These are phyloP conservation scores for Ascochyta clinopodiicola DNA, from an alignment of 2,329 filamentous ascomycete genomes.

Conservation along the genomic window DNA sequence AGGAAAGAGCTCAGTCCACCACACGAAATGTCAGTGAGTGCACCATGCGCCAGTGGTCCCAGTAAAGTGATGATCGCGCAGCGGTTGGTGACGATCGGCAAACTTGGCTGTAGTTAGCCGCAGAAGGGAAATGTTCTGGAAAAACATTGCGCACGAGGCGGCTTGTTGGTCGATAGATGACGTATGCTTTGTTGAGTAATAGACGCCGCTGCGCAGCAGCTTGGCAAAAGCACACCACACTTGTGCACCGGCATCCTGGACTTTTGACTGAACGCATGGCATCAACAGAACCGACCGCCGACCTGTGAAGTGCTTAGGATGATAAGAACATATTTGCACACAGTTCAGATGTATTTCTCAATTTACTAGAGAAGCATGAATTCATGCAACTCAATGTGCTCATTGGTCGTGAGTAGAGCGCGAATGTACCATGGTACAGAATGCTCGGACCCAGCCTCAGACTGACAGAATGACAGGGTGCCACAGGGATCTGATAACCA, in stretches of 20 bases:
- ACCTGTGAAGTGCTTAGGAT: too few species aligned
- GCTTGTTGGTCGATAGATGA: slow-evolving; percentile 8
- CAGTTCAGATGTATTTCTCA: not conserved
- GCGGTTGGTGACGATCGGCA: slow-evolving; percentile 8
- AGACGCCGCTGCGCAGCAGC: not conserved
- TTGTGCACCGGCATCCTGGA: too few species aligned
- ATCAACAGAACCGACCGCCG: not conserved
- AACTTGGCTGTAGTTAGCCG: slow-evolving; percentile 4
- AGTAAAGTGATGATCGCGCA: slow-evolving; percentile 5
- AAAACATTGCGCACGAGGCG: not conserved
- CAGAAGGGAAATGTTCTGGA: slow-evolving; percentile 11
- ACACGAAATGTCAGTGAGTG: slow-evolving; percentile 1
- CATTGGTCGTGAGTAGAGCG: slow-evolving; percentile 18
- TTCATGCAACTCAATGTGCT: slow-evolving; percentile 36
- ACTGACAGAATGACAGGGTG: slow-evolving; percentile 22
- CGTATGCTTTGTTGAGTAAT: slow-evolving; percentile 7
- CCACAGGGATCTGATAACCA: not conserved
- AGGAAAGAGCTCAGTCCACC: slow-evolving; percentile 2
- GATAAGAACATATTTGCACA: not conserved
- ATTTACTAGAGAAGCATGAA: slow-evolving; percentile 40
- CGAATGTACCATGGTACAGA: slow-evolving; percentile 14
- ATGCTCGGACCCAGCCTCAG: slow-evolving; percentile 21
- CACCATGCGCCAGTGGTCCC: slow-evolving; percentile 5
- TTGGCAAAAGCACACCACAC: slow-evolving; percentile 7
- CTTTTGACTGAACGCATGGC: not conserved